Evolutionary conservation across 2,329 filamentous ascomycete species (phyloP).

Genomic region (Clonostachys sp.): DNA sequence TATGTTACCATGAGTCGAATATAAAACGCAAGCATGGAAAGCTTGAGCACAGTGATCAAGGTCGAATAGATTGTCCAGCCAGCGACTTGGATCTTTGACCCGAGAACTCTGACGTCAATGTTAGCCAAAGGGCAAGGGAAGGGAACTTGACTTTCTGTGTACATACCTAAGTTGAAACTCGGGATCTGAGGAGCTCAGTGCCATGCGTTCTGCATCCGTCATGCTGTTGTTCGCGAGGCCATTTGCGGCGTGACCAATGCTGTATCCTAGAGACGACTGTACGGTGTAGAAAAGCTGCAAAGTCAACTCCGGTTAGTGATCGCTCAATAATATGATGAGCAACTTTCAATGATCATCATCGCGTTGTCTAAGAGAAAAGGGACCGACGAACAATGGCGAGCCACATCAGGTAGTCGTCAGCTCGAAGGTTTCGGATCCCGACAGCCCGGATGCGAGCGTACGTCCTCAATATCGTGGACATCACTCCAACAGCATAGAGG

Average conservation of each 20-base stretch:
- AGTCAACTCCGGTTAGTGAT: neutral
- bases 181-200: constrained; percentile 32
- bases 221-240: constrained; percentile 55
- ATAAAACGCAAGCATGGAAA: constrained; percentile 53
- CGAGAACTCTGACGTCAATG: constrained; percentile 34
- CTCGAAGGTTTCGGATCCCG: constrained; percentile 43
- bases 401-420: constrained; percentile 56
- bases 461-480: constrained; percentile 44
- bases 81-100: constrained; percentile 51
- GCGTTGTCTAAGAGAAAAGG: neutral
- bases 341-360: too few relatives aligned
- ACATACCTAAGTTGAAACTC: constrained; percentile 35
- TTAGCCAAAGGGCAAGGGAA: neutral
- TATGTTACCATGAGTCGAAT: constrained; percentile 37
- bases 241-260: constrained; percentile 38
- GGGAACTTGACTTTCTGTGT: neutral
- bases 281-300: constrained; percentile 43
- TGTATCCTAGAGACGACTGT: constrained; percentile 46
- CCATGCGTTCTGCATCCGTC: constrained; percentile 40
- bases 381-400: constrained; percentile 38
- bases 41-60: constrained; percentile 51
- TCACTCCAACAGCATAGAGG: constrained; percentile 42
- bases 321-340: neutral
- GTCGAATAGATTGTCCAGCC: constrained; percentile 53
- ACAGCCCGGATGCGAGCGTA: constrained; percentile 40